Conservation (phyloP, 768 basidiomycete species). For the Boletellus emodensis region DNA sequence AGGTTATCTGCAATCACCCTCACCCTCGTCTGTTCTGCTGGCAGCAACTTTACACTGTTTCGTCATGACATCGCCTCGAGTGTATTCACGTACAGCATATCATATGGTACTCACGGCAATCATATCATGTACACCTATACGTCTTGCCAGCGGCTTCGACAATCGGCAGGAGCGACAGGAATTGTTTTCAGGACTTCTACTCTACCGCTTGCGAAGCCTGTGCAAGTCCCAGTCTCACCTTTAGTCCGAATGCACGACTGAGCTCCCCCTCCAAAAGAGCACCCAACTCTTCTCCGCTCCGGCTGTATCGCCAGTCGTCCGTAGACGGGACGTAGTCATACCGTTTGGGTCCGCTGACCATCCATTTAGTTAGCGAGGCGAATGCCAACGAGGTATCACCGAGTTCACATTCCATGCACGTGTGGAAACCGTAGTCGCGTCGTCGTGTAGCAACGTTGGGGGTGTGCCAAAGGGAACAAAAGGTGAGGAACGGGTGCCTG, state of each 20-base stretch:
- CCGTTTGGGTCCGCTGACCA: constrained; percentile 80
- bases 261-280: constrained; percentile 70
- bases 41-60: background rate
- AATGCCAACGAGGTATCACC: background rate
- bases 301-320: constrained; percentile 71
- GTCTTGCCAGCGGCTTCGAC: background rate
- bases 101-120: constrained; percentile 5
- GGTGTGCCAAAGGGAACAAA: background rate
- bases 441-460: background rate
- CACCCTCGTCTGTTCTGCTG: background rate
- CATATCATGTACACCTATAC: background rate
- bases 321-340: constrained; percentile 66
- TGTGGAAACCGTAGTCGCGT: background rate
- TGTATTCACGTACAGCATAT: constrained; percentile 6
- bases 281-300: constrained; percentile 60
- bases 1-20: too few species aligned
- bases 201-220: constrained; percentile 22
- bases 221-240: constrained; percentile 32
- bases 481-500: background rate
- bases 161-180: background rate
- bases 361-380: constrained; percentile 1
- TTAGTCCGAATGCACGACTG: constrained; percentile 34
- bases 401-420: constrained; percentile 2
- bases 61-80: background rate
- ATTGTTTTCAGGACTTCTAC: constrained; percentile 6